phyloP scores from a whole-genome alignment of 2,329 filamentous ascomycete species.

The Exutisphaerella laricina region DNA sequence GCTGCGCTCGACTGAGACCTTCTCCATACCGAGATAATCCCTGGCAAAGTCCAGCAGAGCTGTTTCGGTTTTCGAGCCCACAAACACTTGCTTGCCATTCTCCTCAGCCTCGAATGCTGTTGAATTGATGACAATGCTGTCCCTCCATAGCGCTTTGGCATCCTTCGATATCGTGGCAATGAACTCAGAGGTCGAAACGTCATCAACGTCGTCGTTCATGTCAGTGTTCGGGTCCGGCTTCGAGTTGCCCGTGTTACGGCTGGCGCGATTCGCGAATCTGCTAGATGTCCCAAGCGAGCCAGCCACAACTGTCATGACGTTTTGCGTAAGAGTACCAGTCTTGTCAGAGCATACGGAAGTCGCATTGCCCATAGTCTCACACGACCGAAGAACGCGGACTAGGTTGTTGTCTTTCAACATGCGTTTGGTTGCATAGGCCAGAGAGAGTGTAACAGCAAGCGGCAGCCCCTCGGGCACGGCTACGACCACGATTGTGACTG shows the following conservation, averaged over 20 bases:
- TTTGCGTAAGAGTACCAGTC: slow-evolving; percentile 68
- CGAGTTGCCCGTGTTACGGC: slow-evolving; percentile 20
- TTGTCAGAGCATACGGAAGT: slow-evolving; percentile 77
- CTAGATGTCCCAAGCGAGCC: slow-evolving; percentile 59
- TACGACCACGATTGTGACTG: slow-evolving; percentile 63
- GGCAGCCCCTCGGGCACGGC: slow-evolving; percentile 63
- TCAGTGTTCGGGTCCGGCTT: slow-evolving; percentile 23
- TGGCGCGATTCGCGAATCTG: slow-evolving; percentile 47
- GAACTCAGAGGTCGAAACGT: slow-evolving; percentile 51
- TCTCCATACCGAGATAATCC: slow-evolving; percentile 59
- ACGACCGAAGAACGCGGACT: slow-evolving; percentile 61
- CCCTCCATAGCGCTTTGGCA: slow-evolving; percentile 52
- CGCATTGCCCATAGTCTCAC: slow-evolving; percentile 67
- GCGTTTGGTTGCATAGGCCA: slow-evolving; percentile 62
- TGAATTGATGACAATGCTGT: slow-evolving; percentile 64
- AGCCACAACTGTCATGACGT: slow-evolving; percentile 71
- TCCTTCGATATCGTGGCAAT: slow-evolving; percentile 47
- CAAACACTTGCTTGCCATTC: slow-evolving; percentile 54
- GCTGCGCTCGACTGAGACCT: slow-evolving; percentile 55
- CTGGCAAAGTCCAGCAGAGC: slow-evolving; percentile 65
- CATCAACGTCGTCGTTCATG: slow-evolving; percentile 38
- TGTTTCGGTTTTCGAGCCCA: slow-evolving; percentile 74
- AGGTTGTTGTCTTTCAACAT: slow-evolving; percentile 67
- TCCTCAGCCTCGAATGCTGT: slow-evolving; percentile 64
- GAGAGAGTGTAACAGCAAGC: slow-evolving; percentile 61